Evolutionary conservation across 2,329 filamentous ascomycete species (phyloP).

Genomic region (Fusarium euwallaceae): DNA sequence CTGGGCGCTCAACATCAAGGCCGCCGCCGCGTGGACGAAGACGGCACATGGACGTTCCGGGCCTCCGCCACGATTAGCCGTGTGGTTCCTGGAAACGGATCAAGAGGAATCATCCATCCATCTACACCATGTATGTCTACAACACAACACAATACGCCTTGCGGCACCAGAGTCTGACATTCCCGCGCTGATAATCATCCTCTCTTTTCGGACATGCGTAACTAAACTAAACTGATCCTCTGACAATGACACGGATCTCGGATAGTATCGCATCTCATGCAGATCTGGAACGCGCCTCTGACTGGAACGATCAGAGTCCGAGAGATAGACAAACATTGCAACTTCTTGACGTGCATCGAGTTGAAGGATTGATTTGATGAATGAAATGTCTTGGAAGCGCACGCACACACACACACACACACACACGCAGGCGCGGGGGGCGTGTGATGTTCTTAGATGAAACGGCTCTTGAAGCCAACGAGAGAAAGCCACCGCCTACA

Average conservation of each 20-base stretch:
- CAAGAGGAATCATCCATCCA: neutral
- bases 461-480: conserved; percentile 32
- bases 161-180: conserved; percentile 10
- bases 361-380: neutral
- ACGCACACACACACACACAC: neutral
- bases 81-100: conserved; percentile 5
- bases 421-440: neutral
- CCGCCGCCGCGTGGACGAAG: neutral
- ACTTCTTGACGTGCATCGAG: conserved; percentile 3
- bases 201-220: conserved; percentile 1
- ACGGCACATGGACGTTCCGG: conserved; percentile 12
- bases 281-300: conserved; percentile 6
- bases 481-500: conserved; percentile 16
- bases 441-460: conserved; percentile 22
- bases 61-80: neutral
- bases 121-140: neutral
- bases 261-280: conserved; percentile 14
- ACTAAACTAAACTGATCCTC: neutral
- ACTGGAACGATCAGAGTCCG: conserved; percentile 5
- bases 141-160: neutral
- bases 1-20: neutral
- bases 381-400: neutral
- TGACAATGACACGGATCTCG: conserved; percentile 5
- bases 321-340: conserved; percentile 6
- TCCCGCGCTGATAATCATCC: conserved; percentile 13